A percentile compares a stretch with the other conserved stretches of the same genome.
Evolutionary conservation across 1,139 yeast genomes (phyloP).

Genomic region (Suhomyces ambrosiae): DNA sequence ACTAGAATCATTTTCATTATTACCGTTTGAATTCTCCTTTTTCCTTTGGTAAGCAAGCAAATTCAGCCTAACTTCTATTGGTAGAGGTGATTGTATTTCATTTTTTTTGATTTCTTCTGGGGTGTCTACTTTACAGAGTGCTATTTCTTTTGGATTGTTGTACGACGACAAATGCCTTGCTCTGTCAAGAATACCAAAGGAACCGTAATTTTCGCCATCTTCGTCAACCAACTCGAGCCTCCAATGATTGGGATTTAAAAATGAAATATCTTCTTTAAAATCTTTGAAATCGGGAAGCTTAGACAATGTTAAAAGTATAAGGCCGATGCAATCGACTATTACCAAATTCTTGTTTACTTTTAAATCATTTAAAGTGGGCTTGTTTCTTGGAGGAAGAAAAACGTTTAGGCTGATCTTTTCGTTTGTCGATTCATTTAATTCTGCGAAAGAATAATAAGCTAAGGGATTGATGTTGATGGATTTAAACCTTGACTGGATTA

Average conservation of each 20-base stretch:
- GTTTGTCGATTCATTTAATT: conserved; percentile 15
- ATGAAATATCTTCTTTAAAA: conserved; percentile 17
- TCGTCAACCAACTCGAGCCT: conserved; percentile 72
- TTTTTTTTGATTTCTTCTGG: conserved; percentile 37
- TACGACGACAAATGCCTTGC: conserved; percentile 55
- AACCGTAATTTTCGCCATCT: conserved; percentile 77
- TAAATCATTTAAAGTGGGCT: conserved; percentile 35
- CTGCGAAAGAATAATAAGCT: conserved; percentile 55
- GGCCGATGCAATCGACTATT: conserved; percentile 69
- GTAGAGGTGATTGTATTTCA: conserved; percentile 52
- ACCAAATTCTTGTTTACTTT: conserved; percentile 48
- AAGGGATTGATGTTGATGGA: conserved; percentile 50
- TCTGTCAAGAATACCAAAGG: conserved; percentile 70
- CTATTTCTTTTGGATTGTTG: conserved; percentile 66
- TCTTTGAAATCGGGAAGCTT: conserved; percentile 23
- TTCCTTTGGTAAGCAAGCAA: conserved; percentile 18
- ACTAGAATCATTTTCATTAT: neutral
- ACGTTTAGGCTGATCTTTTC: conserved; percentile 32
- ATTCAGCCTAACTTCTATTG: conserved; percentile 41
- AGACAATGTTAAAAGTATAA: conserved; percentile 42
- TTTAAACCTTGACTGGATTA: conserved; percentile 41
- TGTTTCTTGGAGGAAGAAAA: conserved; percentile 40
- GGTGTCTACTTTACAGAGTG: conserved; percentile 51
- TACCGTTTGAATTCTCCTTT: neutral
- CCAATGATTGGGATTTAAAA: conserved; percentile 62